phyloP scores from a whole-genome alignment of 495 filamentous ascomycete species.

The Xylaria nigripes region DNA sequence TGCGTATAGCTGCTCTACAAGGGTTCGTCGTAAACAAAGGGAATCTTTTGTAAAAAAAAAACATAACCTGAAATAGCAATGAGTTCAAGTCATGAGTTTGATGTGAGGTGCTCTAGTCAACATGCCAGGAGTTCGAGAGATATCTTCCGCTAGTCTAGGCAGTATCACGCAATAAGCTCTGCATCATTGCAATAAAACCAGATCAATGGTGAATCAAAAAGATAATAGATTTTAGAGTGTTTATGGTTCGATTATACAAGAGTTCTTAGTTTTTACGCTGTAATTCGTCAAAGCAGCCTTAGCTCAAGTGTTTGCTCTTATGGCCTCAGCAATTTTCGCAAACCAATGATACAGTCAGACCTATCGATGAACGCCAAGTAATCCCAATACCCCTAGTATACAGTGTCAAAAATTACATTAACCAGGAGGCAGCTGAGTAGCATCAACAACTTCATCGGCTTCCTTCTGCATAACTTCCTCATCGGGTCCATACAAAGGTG shows the following conservation, averaged over 20 bases:
- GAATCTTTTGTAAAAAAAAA: slow-evolving; percentile 34
- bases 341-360: slow-evolving; percentile 12
- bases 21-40: slow-evolving; percentile 89
- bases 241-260: neutral
- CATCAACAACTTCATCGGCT: slow-evolving; percentile 84
- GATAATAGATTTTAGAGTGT: neutral
- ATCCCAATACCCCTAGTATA: neutral
- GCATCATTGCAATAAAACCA: neutral
- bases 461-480: slow-evolving; percentile 77
- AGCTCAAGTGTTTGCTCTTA: neutral
- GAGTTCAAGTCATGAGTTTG: neutral
- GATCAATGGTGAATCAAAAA: neutral
- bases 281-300: neutral
- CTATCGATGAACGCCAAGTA: slow-evolving; percentile 17
- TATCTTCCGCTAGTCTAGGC: neutral
- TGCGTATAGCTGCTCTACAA: slow-evolving; percentile 58
- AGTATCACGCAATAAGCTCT: neutral
- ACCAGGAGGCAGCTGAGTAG: slow-evolving; percentile 85
- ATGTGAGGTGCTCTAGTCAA: neutral
- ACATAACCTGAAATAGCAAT: neutral
- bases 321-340: neutral
- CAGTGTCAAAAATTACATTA: slow-evolving; percentile 38
- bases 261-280: neutral
- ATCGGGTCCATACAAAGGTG: slow-evolving; percentile 66
- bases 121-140: neutral